phyloP scores from a whole-genome alignment of 495 filamentous ascomycete genomes.

The Penicillium maclennaniae region DNA sequence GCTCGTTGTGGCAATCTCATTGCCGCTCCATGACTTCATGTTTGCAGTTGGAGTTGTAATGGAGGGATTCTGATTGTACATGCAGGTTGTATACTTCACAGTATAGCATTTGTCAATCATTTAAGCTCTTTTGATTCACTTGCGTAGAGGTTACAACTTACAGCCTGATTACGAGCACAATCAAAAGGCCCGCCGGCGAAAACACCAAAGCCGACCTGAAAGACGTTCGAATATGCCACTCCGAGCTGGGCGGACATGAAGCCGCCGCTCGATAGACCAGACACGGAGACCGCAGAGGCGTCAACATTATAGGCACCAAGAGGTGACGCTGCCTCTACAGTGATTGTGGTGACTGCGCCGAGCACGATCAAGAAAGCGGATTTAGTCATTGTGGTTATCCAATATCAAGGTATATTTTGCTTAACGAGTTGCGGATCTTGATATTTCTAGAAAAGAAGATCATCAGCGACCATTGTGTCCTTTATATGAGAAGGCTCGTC shows the following conservation, averaged over 20 bases:
- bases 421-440: too few relatives aligned
- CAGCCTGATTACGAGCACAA: conserved; percentile 12
- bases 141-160: neutral
- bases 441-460: too few relatives aligned
- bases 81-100: conserved; percentile 4
- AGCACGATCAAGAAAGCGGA: neutral
- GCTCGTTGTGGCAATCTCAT: conserved; percentile 3
- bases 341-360: too few relatives aligned
- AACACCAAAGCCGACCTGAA: conserved; percentile 11
- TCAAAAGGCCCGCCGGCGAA: conserved; percentile 14
- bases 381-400: neutral
- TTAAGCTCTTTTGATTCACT: neutral
- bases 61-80: conserved; percentile 11
- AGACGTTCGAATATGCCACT: conserved; percentile 14
- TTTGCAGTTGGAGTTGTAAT: conserved; percentile 11
- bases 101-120: neutral
- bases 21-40: conserved; percentile 14
- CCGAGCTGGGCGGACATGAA: conserved; percentile 12
- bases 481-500: too few relatives aligned
- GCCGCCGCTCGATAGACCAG: conserved; percentile 11
- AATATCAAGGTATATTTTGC: too few relatives aligned
- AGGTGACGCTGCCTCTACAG: neutral
- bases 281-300: conserved; percentile 6
- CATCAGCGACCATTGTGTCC: too few relatives aligned
- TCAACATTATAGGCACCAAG: conserved; percentile 2